A percentile compares a stretch with the other conserved stretches of the same genome.
Conservation (phyloP, 1,284 basidiomycete genomes). For the Leccinum angustisporum region DNA sequence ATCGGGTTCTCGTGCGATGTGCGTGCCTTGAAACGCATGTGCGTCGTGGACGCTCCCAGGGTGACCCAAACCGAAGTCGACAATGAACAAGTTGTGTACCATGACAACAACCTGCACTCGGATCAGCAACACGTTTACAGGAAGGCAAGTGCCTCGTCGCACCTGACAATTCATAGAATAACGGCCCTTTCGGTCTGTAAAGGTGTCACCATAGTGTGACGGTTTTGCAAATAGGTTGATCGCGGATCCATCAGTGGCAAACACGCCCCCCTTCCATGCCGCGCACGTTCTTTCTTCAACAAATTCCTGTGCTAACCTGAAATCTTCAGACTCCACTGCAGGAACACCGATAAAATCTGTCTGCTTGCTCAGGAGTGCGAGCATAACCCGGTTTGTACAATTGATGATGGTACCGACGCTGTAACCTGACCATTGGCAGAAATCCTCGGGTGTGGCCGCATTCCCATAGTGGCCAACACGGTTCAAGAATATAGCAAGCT, state of each 20-base stretch:
- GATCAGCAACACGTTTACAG: background rate
- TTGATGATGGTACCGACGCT: slow-evolving; percentile 2
- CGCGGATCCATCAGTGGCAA: background rate
- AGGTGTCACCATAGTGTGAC: slow-evolving; percentile 5
- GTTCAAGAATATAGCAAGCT: slow-evolving; percentile 1
- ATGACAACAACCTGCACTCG: slow-evolving; percentile 1
- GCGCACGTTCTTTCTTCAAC: background rate
- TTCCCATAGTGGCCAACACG: background rate
- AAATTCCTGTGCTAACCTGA: background rate
- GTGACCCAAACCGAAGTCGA: slow-evolving; percentile 12
- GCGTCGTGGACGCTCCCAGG: slow-evolving; percentile 10
- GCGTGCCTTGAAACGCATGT: slow-evolving; percentile 3
- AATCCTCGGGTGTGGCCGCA: slow-evolving; percentile 9
- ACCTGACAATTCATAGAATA: slow-evolving; percentile 17
- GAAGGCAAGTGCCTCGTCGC: background rate
- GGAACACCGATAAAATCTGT: background rate
- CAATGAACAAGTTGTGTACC: slow-evolving; percentile 5
- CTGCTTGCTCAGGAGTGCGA: slow-evolving; percentile 2
- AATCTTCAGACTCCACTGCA: background rate
- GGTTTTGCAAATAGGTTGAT: slow-evolving; percentile 8
- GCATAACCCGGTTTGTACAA: slow-evolving; percentile 3
- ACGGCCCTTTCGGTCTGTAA: slow-evolving; percentile 6
- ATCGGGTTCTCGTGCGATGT: background rate
- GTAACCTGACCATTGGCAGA: slow-evolving; percentile 34
- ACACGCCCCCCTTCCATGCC: background rate